Base-by-base conservation (phyloP, 495 filamentous ascomycete species). In the Neurospora terricola region DNA sequence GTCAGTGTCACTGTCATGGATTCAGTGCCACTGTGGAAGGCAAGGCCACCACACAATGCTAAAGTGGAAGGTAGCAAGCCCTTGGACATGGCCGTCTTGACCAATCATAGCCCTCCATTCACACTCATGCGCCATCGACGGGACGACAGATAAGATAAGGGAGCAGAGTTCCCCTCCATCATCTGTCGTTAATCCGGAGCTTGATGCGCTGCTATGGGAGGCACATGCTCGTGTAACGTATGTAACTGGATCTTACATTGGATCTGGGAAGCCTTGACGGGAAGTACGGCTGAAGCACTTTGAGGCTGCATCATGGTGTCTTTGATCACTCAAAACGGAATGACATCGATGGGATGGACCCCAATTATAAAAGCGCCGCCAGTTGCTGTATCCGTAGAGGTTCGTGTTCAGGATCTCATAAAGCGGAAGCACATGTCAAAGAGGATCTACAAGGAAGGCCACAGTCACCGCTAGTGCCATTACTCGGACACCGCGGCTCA, bases 51-150 rank as follows among this genome's bases (percentile, higher is more conserved):
- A 66, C 27, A 59, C 48, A 30, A 62, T 62, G 48, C 11, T 62
- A 62, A 66, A 66, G 54, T 66, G 23, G 27, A 34, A 66, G 54
- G 27, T 66, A 18, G 54, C 14, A 34, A 54, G 27, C 27, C 48
- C 45, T 21, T 12, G 45, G 18, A 54, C 45, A 54, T 59, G 10
- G 48, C 16, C 7, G 0, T 2, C 1, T 23, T 1, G 70, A 66
- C 70, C 70, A 72, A 72, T 66, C 42, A 72, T n/a, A 37, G 9
- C 0, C 5, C 43, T n/a, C 0, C 5, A 21, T 72, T 30, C 1
- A 68, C 43, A 66, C 70, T 68, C 70, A 72, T 72, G 70, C 21
- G 18, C 42, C 14, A 72, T 69, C 21, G 30, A 59, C 70, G 42
- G 42, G 37, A 39, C 5, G 54, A 36, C 23, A 66, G 54, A 66